phyloP scores from a whole-genome alignment of 768 basidiomycete species.

The Amanita phalloides region DNA sequence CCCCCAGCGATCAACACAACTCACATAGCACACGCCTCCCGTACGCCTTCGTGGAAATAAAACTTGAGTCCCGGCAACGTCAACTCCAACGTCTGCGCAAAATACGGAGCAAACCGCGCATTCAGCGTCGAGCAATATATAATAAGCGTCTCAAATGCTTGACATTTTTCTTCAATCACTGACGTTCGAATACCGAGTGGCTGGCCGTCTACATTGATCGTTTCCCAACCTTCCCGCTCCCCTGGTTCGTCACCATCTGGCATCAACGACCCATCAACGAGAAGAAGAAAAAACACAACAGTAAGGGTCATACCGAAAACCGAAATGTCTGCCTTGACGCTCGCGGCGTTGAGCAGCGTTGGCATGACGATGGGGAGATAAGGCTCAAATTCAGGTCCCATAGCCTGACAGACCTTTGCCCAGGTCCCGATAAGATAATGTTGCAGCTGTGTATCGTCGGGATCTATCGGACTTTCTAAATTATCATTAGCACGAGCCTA shows the following conservation, averaged over 20 bases:
- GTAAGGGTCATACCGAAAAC: conserved; percentile 42
- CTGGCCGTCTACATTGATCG: conserved; percentile 67
- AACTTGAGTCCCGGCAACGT: conserved; percentile 62
- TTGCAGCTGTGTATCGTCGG: conserved; percentile 57
- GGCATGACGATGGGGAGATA: conserved; percentile 84
- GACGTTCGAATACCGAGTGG: conserved; percentile 71
- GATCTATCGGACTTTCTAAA: conserved; percentile 56
- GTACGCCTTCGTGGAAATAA: conserved; percentile 78
- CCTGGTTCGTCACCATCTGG: conserved; percentile 34
- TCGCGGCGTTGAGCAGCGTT: conserved; percentile 59
- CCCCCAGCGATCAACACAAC: conserved; percentile 12
- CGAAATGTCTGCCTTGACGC: conserved; percentile 71
- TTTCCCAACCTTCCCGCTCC: conserved; percentile 72
- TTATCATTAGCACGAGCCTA: neutral
- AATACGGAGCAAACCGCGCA: conserved; percentile 58
- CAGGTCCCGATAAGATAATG: conserved; percentile 81
- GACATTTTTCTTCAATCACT: conserved; percentile 78
- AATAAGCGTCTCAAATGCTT: conserved; percentile 80
- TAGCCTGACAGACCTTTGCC: conserved; percentile 82
- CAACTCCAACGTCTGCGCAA: conserved; percentile 61
- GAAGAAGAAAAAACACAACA: neutral
- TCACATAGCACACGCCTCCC: conserved; percentile 70
- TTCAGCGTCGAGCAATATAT: conserved; percentile 68
- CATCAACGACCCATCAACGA: conserved; percentile 1
- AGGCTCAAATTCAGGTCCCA: conserved; percentile 78